Evolutionary conservation across 805 yeast genomes (phyloP).

Genomic region (Blastobotrys mokoenaii): DNA sequence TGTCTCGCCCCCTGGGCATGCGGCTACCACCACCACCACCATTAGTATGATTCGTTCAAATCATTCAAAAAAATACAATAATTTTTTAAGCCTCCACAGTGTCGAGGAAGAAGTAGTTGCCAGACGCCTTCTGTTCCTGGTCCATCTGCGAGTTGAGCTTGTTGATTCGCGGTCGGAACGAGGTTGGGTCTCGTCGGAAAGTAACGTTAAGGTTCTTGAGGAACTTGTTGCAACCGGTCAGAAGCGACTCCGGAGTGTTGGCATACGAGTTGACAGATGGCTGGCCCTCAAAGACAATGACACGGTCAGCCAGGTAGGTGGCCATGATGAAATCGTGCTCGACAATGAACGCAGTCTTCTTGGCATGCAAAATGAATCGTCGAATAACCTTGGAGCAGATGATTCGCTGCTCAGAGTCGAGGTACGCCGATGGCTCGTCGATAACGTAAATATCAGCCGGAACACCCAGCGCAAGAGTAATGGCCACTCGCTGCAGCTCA

Average conservation of each 20-base stretch:
- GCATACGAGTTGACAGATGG: conserved; percentile 86
- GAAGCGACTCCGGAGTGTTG: conserved; percentile 80
- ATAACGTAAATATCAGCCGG: conserved; percentile 94
- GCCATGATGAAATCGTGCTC: conserved; percentile 99
- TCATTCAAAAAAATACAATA: not conserved
- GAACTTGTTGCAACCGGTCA: conserved; percentile 96
- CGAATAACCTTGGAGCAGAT: conserved; percentile 97
- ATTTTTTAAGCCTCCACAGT: not conserved
- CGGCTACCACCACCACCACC: too few relatives aligned
- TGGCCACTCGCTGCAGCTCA: conserved; percentile 98
- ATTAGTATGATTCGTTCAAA: too few relatives aligned
- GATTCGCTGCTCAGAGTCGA: conserved; percentile 99
- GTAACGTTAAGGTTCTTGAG: conserved; percentile 95
- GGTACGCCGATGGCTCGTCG: conserved; percentile 98
- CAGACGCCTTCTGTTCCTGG: conserved; percentile 86
- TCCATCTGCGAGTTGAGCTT: conserved; percentile 98
- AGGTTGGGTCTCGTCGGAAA: conserved; percentile 97
- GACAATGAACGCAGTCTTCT: conserved; percentile 97
- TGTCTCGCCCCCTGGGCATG: too few relatives aligned
- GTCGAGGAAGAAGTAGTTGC: conserved; percentile 95
- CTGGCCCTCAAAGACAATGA: conserved; percentile 93
- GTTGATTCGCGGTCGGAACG: conserved; percentile 98
- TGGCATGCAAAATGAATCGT: conserved; percentile 90
- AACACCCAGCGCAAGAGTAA: conserved; percentile 86
- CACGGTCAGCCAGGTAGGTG: conserved; percentile 96